Conservation (phyloP, 2,329 filamentous ascomycete species). For the Ceratocystis diversiconidia region DNA sequence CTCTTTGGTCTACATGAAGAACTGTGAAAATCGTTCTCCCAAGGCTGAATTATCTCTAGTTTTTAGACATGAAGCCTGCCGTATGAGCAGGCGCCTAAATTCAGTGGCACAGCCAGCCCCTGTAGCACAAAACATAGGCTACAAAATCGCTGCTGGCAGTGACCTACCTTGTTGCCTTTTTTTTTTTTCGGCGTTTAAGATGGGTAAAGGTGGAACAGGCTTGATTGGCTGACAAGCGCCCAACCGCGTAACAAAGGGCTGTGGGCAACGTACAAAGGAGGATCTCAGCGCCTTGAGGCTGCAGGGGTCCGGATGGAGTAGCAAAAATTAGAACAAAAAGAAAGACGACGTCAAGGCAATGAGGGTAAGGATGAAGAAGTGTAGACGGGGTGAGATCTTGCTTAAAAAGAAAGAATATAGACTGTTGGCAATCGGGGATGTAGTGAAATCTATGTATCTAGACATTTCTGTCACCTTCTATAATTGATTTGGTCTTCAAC, state of each 20-base stretch:
- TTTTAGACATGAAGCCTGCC: neutral
- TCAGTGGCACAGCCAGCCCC: neutral
- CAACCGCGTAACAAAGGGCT: neutral
- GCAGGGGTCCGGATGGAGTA: neutral
- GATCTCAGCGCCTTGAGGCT: neutral
- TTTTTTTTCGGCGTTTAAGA: constrained; percentile 6
- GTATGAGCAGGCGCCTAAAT: neutral
- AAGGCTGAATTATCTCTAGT: neutral
- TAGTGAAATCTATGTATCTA: neutral
- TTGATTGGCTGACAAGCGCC: constrained; percentile 16
- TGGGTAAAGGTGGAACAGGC: neutral
- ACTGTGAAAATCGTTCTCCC: too few species aligned
- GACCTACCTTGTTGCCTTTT: neutral
- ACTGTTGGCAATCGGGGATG: neutral
- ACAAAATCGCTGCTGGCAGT: neutral
- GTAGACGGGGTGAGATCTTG: neutral
- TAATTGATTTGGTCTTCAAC: neutral
- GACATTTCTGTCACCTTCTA: neutral
- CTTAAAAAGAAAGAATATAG: neutral
- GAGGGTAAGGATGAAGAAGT: neutral
- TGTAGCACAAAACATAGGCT: neutral
- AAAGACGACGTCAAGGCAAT: neutral
- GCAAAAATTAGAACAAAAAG: neutral
- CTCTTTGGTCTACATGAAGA: too few species aligned
- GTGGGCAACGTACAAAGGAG: neutral